Evolutionary conservation across 352 stramenopile genomes (phyloP).

Genomic region (Phytophthora nicotianae): DNA sequence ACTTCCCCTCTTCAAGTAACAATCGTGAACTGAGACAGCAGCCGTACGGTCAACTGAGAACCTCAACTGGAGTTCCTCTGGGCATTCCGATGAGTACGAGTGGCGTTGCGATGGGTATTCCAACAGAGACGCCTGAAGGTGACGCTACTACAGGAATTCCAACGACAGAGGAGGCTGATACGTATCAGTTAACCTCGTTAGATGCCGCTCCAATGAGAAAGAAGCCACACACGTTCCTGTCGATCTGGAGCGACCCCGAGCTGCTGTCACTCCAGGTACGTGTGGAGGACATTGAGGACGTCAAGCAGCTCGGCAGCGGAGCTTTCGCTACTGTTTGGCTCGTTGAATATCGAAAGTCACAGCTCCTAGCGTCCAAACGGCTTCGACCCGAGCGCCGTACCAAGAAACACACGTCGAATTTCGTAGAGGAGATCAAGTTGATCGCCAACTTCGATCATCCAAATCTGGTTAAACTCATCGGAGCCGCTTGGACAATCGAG

Average conservation of each 20-base stretch:
- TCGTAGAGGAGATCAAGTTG: slow-evolving; percentile 52
- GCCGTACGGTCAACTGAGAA: slow-evolving; percentile 10
- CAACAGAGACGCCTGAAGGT: slow-evolving; percentile 26
- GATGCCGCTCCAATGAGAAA: slow-evolving; percentile 9
- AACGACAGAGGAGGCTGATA: slow-evolving; percentile 5
- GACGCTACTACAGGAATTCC: slow-evolving; percentile 20
- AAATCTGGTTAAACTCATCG: slow-evolving; percentile 19
- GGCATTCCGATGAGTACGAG: slow-evolving; percentile 27
- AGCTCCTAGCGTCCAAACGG: slow-evolving; percentile 37
- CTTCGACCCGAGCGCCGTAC: slow-evolving; percentile 24
- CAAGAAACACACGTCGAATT: slow-evolving; percentile 41
- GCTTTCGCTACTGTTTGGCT: slow-evolving; percentile 41
- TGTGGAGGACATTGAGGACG: slow-evolving; percentile 34
- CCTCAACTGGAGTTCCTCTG: slow-evolving; percentile 26
- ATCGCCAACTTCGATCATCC: slow-evolving; percentile 53
- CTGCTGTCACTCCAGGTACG: slow-evolving; percentile 34
- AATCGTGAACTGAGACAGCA: slow-evolving; percentile 9
- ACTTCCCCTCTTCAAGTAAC: slow-evolving; percentile 12
- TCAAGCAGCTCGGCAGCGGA: slow-evolving; percentile 31
- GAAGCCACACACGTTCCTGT: slow-evolving; percentile 24
- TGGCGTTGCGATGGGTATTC: slow-evolving; percentile 29
- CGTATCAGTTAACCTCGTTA: slow-evolving; percentile 5
- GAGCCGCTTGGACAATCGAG: slow-evolving; percentile 41
- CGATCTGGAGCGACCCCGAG: slow-evolving; percentile 36
- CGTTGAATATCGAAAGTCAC: slow-evolving; percentile 27